Percentiles rank a stretch among this genome's conserved stretches.
Conservation (phyloP, 371 early-diverging fungal species). For the Mortierella sp. region DNA sequence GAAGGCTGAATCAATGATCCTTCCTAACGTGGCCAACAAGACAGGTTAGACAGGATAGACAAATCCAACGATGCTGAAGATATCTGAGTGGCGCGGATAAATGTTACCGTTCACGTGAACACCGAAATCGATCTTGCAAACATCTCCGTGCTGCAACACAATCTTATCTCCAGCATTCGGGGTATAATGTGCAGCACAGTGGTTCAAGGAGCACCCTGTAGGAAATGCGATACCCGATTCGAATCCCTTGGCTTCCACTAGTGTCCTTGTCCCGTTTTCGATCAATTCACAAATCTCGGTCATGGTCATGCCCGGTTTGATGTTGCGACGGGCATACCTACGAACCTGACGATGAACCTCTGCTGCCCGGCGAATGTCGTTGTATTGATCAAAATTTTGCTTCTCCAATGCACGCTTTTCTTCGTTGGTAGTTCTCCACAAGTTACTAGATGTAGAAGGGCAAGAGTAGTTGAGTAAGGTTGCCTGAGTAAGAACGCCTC, state of each 20-base stretch:
- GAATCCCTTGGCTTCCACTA: slow-evolving; percentile 92
- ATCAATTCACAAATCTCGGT: slow-evolving; percentile 93
- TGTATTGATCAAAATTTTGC: slow-evolving; percentile 71
- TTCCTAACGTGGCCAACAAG: slow-evolving; percentile 60
- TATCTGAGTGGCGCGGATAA: background rate
- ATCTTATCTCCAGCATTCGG: slow-evolving; percentile 97
- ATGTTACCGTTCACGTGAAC: slow-evolving; percentile 91
- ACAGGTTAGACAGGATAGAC: no score
- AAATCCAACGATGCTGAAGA: background rate
- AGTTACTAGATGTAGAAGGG: slow-evolving; percentile 60
- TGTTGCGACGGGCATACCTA: slow-evolving; percentile 78
- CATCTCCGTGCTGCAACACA: slow-evolving; percentile 92
- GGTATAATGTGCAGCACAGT: slow-evolving; percentile 99
- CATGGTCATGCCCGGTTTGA: slow-evolving; percentile 98
- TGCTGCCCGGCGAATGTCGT: slow-evolving; percentile 88
- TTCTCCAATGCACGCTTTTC: slow-evolving; percentile 81
- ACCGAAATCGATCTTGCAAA: slow-evolving; percentile 99
- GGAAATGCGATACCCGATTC: slow-evolving; percentile 97
- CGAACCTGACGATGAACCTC: slow-evolving; percentile 96
- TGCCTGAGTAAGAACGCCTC: slow-evolving; percentile 45
- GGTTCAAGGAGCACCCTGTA: slow-evolving; percentile 97
- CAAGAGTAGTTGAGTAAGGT: background rate
- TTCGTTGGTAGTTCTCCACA: slow-evolving; percentile 80
- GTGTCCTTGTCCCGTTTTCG: slow-evolving; percentile 93
- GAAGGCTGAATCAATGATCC: slow-evolving; percentile 99